Evolutionary conservation across 257 asterid genomes (phyloP), one percentile per base, ranked within the genome.

Genomic region (Ilex asprella): DNA sequence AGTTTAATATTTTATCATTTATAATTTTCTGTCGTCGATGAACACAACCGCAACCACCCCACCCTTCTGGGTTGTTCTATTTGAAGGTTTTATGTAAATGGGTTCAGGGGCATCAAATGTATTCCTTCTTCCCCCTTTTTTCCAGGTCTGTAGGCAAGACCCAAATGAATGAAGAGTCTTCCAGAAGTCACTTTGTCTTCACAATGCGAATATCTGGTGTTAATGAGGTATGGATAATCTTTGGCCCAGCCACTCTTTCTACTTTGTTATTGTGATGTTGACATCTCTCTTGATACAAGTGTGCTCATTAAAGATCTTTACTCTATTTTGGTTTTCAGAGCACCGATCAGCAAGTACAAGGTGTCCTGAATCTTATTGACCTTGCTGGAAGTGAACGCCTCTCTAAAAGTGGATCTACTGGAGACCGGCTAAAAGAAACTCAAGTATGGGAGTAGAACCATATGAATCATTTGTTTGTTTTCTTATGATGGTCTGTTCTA

Each of bases 381-480:
- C 95, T 93, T 63, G 97, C 97, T 68, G 99, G 99, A 54, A 93
- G 99, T 71, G 99, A 93, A 71, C 97, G 96, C 39, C 87, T 93
- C 21, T 90, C 97, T 46, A 93, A 79, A 76, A 93, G 99, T 74
- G 93, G 95, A 62, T 75, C 95, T 9, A 90, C 96, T 3, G 96
- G 96, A 41, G 99, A 93, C 68, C 84, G 96, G 39, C 81, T 87
- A 13, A 93, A 85, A 77, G 99, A 90, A 79, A 90, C 99, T 71
- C 99, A 93, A 84, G 99, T 87, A 75, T 63, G 35, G 55, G 39
- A 68, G 46, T 56, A 31, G 58, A 49, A 49, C 16, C 54, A 12
- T 51, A 44, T 27, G 59, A 54, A 52, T 27, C 3, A 16, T 58
- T 66, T 10, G 66, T 47, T 59, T 29, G 66, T 35, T 51, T 14